A percentile compares a stretch with the other conserved stretches of the same genome.
Evolutionary conservation across 352 stramenopile genomes (phyloP).

Genomic region (Phytophthora fragariaefolia): DNA sequence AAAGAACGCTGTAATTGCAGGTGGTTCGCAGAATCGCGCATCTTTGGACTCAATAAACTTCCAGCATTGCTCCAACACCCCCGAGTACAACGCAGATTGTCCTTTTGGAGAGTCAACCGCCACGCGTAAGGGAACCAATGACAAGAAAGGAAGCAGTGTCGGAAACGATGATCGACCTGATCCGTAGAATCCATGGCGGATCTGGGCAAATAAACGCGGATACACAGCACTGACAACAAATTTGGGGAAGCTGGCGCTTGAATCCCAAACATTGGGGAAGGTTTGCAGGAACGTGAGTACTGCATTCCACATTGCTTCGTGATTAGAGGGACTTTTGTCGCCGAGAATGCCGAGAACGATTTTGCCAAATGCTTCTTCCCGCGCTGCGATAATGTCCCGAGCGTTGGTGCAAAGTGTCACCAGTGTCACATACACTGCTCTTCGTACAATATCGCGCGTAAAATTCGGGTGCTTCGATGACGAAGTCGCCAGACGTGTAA

Average conservation of each 20-base stretch:
- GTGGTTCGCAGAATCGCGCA: conserved; percentile 56
- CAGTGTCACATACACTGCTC: conserved; percentile 66
- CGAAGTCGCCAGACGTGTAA: conserved; percentile 56
- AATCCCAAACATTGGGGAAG: conserved; percentile 54
- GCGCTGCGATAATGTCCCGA: conserved; percentile 45
- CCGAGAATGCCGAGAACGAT: conserved; percentile 70
- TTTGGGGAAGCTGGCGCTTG: conserved; percentile 54
- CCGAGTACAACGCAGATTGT: conserved; percentile 59
- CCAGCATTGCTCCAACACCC: conserved; percentile 70
- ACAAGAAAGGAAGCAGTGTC: conserved; percentile 74
- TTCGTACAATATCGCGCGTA: conserved; percentile 68
- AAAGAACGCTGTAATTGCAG: conserved; percentile 67
- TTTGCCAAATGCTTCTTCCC: conserved; percentile 73
- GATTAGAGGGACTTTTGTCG: conserved; percentile 75
- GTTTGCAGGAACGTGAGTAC: conserved; percentile 76
- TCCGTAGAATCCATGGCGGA: conserved; percentile 81
- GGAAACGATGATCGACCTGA: conserved; percentile 73
- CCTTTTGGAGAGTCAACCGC: conserved; percentile 51
- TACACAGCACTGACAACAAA: conserved; percentile 69
- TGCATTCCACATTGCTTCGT: conserved; percentile 76
- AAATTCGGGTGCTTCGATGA: conserved; percentile 84
- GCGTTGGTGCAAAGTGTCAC: conserved; percentile 56
- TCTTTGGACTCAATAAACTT: conserved; percentile 74
- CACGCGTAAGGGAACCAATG: conserved; percentile 69
- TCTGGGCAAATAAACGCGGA: conserved; percentile 72